A percentile compares a stretch with the other conserved stretches of the same genome.
phyloP scores from a whole-genome alignment of 2,329 filamentous ascomycete genomes.

The Pseudogymnoascus sp. region DNA sequence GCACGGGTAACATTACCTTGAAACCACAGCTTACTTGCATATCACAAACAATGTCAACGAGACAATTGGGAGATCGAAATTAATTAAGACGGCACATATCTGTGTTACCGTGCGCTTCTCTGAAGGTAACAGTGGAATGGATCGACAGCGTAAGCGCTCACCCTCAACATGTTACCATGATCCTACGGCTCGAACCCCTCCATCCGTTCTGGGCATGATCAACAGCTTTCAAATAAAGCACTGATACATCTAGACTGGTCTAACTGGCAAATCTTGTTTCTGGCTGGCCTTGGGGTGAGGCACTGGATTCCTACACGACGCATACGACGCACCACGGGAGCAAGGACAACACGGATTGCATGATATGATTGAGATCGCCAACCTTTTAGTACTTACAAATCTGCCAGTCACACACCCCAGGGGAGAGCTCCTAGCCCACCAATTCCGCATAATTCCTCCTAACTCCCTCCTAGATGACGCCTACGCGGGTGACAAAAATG shows the following conservation, averaged over 20 bases:
- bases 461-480: constrained; percentile 1
- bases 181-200: neutral
- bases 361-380: constrained; percentile 6
- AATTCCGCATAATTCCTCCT: neutral
- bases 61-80: neutral
- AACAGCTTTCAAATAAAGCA: neutral
- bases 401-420: neutral
- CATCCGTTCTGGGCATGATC: neutral
- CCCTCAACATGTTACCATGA: neutral
- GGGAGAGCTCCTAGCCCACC: neutral
- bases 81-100: neutral
- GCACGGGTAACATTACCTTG: neutral
- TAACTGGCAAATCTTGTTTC: neutral
- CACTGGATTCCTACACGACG: neutral
- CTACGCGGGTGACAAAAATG: constrained; percentile 3
- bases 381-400: constrained; percentile 8
- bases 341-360: constrained; percentile 1
- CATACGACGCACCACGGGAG: neutral
- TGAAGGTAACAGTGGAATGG: neutral
- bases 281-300: neutral
- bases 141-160: neutral
- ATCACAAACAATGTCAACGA: neutral
- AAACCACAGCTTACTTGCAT: neutral
- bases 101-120: neutral
- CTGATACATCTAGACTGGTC: neutral